Base-by-base conservation (phyloP, 1,284 basidiomycete species). In the Ustilago lituana region DNA sequence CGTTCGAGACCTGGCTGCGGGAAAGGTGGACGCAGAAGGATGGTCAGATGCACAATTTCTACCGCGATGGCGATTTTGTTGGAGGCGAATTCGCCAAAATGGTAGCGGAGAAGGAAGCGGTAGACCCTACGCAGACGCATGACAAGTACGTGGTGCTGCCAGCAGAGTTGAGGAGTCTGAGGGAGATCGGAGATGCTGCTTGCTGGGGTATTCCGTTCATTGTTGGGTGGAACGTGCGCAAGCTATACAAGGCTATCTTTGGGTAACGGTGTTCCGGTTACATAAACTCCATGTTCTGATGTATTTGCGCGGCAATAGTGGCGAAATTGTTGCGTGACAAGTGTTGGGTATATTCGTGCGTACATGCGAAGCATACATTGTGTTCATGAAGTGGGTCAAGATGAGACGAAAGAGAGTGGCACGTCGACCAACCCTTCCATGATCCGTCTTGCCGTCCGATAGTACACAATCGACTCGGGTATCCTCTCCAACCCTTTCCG, bases 11-110 rank as follows among this genome's bases (percentile, higher is more conserved):
- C 9, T 98, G 95, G 95, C 83, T 98, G 48, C 84, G 89, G 46
- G 83, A 85, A 27, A 80, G 91, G 46, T 98, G 95, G 94, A 82
- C 84, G 26, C 87, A 89, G 68, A 98, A 98, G 84, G 94, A 97
- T 80, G 83, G 83, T 35, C 84, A 88, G 46, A 88, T 97, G 82
- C 86, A 87, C 33, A 82, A 77, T 26, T 93, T 89, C 79, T 85
- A 87, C 59, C 43, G 63, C 15, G 59, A 78, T 10, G 83, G 83
- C 5, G 63, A 77, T 54, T 82, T 83, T 43, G 67, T 74, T 6
- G 36, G 45, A 5, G 76, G 74, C 15, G 51, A 66, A 1, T 73
- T 57, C 26, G 45, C 58, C 3, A 46, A 38, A 17, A 17, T 36
- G 38, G 43, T 54, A 5, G 31, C 51, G 19, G 24, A 38, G 22